These are phyloP conservation scores for Saccharomyces jurei DNA, from an alignment of 805 yeast species.

Conservation along the genomic window DNA sequence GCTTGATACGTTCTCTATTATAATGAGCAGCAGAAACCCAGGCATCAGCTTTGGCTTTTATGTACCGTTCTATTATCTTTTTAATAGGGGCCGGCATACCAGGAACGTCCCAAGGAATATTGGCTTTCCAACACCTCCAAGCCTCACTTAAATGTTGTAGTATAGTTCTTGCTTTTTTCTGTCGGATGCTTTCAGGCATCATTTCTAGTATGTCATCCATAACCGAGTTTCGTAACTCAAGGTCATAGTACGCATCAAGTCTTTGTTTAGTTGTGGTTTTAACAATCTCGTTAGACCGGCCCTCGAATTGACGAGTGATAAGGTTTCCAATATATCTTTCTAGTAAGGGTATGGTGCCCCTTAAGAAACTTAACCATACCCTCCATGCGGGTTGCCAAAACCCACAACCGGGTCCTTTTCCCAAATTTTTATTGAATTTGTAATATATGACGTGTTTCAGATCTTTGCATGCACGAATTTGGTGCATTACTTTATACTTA, in stretches of 20 bases:
- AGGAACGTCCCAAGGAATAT: constrained; percentile 95
- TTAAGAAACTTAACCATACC: constrained; percentile 84
- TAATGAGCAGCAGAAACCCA: constrained; percentile 92
- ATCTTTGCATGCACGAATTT: constrained; percentile 91
- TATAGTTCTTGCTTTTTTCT: constrained; percentile 76
- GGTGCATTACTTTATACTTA: constrained; percentile 97
- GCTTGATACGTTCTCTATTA: constrained; percentile 78
- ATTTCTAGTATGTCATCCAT: constrained; percentile 93
- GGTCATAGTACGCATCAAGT: constrained; percentile 87
- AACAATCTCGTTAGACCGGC: constrained; percentile 86
- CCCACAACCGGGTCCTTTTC: constrained; percentile 98
- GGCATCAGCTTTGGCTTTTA: constrained; percentile 92
- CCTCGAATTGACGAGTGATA: constrained; percentile 89
- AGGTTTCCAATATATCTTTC: constrained; percentile 95
- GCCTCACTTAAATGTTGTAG: constrained; percentile 94
- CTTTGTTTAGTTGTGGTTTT: constrained; percentile 94
- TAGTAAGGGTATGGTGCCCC: constrained; percentile 85
- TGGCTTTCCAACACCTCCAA: constrained; percentile 99
- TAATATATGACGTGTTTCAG: constrained; percentile 85
- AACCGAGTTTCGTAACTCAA: constrained; percentile 88
- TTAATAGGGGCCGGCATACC: constrained; percentile 91
- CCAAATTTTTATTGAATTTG: constrained; percentile 74
- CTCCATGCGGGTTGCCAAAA: constrained; percentile 99
- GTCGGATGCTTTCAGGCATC: constrained; percentile 92
- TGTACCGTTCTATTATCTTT: constrained; percentile 76